These are phyloP conservation scores for Aplosporella prunicola DNA, from an alignment of 2,329 filamentous ascomycete genomes.

Conservation along the genomic window DNA sequence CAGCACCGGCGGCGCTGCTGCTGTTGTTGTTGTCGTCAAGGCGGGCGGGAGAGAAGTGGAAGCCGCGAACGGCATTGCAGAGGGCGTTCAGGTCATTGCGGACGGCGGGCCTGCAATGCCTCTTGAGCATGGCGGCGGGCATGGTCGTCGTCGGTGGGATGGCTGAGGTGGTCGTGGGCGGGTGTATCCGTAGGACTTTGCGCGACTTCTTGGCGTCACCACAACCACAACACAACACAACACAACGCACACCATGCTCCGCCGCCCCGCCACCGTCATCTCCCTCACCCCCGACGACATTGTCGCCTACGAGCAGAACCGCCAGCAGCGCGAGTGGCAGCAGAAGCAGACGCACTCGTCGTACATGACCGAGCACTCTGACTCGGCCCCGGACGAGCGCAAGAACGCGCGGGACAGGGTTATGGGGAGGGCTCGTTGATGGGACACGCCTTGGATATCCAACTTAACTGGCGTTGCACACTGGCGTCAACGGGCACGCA, in stretches of 20 bases:
- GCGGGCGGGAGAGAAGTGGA: constrained; percentile 6
- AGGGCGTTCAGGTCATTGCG: constrained; percentile 1
- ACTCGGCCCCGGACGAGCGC: too few relatives aligned
- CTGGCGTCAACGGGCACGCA: too few relatives aligned
- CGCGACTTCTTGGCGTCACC: constrained; percentile 1
- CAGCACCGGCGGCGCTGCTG: too few relatives aligned
- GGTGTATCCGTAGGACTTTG: constrained; percentile 9
- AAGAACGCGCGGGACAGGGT: too few relatives aligned
- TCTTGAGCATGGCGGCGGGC: constrained; percentile 7
- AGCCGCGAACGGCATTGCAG: constrained; percentile 2
- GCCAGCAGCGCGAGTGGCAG: constrained; percentile 29
- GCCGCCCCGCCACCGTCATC: constrained; percentile 58
- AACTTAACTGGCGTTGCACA: too few relatives aligned
- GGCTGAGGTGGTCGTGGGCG: background rate
- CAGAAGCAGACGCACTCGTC: constrained; percentile 12
- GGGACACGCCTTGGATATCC: too few relatives aligned
- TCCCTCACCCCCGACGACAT: constrained; percentile 61
- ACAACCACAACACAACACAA: background rate
- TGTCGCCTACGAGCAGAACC: constrained; percentile 58
- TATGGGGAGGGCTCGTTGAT: too few relatives aligned
- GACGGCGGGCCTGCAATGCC: constrained; percentile 2
- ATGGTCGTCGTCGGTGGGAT: background rate
- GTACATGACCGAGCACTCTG: constrained; percentile 12
- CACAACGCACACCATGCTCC: constrained; percentile 44
- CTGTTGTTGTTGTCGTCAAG: constrained; percentile 1